phyloP scores from a whole-genome alignment of 805 yeast genomes.

The Suhomyces prunicola region DNA sequence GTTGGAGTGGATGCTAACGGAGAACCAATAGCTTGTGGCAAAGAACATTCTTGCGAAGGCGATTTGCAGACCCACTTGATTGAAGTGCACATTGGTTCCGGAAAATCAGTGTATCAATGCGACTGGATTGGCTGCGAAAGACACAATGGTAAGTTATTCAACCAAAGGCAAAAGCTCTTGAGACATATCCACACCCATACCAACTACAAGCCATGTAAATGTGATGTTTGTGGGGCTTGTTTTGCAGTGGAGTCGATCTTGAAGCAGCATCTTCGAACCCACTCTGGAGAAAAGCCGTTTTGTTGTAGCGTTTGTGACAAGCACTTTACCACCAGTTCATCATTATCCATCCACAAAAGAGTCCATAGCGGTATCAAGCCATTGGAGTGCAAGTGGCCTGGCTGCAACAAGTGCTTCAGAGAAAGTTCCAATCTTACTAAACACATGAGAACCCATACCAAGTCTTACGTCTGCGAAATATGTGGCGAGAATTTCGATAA shows the following conservation, averaged over 20 bases:
- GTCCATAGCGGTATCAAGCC: constrained; percentile 93
- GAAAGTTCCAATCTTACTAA: constrained; percentile 87
- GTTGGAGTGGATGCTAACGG: constrained; percentile 27
- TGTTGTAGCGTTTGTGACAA: constrained; percentile 71
- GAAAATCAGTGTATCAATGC: constrained; percentile 69
- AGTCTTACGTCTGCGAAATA: constrained; percentile 46
- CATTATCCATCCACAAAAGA: constrained; percentile 77
- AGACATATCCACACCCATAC: constrained; percentile 91
- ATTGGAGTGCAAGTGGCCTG: constrained; percentile 69
- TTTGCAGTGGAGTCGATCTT: constrained; percentile 80
- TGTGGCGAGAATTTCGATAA: constrained; percentile 55
- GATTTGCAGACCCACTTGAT: constrained; percentile 72
- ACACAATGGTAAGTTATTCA: constrained; percentile 52
- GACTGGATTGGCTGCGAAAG: constrained; percentile 78
- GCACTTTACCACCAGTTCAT: constrained; percentile 75
- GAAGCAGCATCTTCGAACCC: constrained; percentile 77
- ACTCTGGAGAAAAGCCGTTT: constrained; percentile 88
- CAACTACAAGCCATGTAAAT: constrained; percentile 72
- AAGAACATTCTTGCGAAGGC: constrained; percentile 48
- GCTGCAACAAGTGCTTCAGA: constrained; percentile 80
- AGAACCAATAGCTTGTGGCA: constrained; percentile 45
- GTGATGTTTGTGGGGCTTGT: constrained; percentile 62
- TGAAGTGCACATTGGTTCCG: constrained; percentile 66
- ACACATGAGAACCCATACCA: constrained; percentile 76
- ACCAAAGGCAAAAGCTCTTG: constrained; percentile 80